Conservation (phyloP, 129 eudicot species). For the Smallanthus sonchifolius region DNA sequence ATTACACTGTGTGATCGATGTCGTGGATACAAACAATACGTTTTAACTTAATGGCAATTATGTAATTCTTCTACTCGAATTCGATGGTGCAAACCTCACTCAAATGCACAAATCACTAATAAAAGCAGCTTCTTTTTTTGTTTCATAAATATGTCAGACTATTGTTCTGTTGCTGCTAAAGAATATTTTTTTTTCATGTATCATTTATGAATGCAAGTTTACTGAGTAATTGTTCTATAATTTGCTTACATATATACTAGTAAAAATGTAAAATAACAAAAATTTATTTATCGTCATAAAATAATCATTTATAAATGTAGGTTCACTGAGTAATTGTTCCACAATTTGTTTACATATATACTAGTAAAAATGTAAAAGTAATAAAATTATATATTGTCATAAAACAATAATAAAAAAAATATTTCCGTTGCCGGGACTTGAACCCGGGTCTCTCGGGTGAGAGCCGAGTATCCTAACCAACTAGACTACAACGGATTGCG, state of each 20-base stretch:
- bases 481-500: conserved; percentile 88
- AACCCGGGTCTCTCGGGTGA: conserved; percentile 99
- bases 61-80: conserved; percentile 12
- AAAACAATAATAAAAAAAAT: too few relatives aligned
- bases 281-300: not conserved
- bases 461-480: conserved; percentile 98
- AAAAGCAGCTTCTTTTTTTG: conserved; percentile 12
- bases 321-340: too few relatives aligned
- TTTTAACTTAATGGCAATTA: not conserved
- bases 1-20: conserved; percentile 49
- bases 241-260: not conserved
- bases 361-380: too few relatives aligned
- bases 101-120: conserved; percentile 26
- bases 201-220: not conserved
- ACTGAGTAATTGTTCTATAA: not conserved
- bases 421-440: conserved; percentile 69
- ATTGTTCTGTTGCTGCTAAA: conserved; percentile 21
- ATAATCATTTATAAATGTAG: too few relatives aligned
- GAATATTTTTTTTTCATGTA: conserved; percentile 2
- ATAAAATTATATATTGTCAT: too few relatives aligned
- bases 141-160: conserved; percentile 14
- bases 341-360: too few relatives aligned
- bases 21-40: not conserved
- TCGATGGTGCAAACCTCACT: conserved; percentile 24
- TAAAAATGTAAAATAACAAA: too few relatives aligned